Base-by-base conservation (phyloP, 306 rosid species). In the Canavalia gladiata region DNA sequence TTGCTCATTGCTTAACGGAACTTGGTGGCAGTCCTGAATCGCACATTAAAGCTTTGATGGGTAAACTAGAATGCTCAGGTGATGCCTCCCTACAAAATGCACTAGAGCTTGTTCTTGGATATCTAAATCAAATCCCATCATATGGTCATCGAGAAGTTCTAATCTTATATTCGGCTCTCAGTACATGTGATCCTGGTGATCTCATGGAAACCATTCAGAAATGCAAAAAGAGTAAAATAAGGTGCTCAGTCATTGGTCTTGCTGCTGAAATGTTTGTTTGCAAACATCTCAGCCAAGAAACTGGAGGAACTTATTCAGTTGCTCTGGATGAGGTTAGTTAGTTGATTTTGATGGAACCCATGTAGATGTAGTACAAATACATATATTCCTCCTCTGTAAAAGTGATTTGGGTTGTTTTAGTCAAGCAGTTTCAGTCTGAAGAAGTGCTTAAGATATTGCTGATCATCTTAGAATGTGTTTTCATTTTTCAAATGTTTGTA, bases 11-110 rank as follows among this genome's bases (percentile, higher is more conserved):
- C 85, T 80, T 95, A 77, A 91, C 98, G 7, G 98, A 95, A 81
- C 97, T 93, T 37, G 99, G 98, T 74, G 99, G 99, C 77, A 91
- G 98, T 83, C 99, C 99, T 1, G 98, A 95, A 79, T 90, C 96
- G 74, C 99, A 95, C 82, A 90, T 95, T 51, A 87, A 86, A 84
- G 90, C 97, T 55, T 89, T 95, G 87, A 90, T 88, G 96, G 95
- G 97, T 68, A 95, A 95, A 84, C 85, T 95, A 76, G 99, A 93
- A 84, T 91, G 98, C 91, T 95, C 95, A 2, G 99, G 98, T 63
- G 97, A 95, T 5, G 88, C 99, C 31, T 95, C 99, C 82, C 86
- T 95, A 47, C 99, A 93, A 88, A 95, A 95, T 60, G 96, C 96
- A 12, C 83, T 95, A 76, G 99, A 95, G 74, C 97, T 95, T 81